Evolutionary conservation across 2,329 filamentous ascomycete genomes (phyloP), one percentile per base, ranked within the genome.

Genomic region (Torrubiella hemipterigena): DNA sequence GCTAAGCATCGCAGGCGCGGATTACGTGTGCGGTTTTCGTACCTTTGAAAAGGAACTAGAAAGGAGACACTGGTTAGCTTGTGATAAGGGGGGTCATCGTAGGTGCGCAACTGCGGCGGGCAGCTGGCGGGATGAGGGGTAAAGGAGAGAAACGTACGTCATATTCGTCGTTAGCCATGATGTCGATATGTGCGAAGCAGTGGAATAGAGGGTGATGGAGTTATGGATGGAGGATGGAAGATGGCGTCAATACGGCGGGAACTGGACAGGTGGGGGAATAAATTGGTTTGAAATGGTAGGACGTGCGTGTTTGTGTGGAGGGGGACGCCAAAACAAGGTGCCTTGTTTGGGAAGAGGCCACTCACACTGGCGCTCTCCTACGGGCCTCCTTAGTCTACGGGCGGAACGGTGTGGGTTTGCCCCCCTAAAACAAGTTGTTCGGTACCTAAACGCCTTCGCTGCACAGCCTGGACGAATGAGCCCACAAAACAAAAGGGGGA

Each of bases 131-230:
- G 34, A 43, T 42, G 32, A 40, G 36, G 41, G 33, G 34, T 31
- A 40, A 34, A 39, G 25, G 37, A 27, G 26, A 29, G 30, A 33
- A 27, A 57, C 86, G 72, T 69, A 96, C 89, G 80, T 98, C 91
- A 69, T 98, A 98, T 72, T 98, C 91, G 75, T 98, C 91, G 79
- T 96, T 98, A 56, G 89, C 91, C 91, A 96, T 98, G 63, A 50
- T 70, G 67, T 59, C 52, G 52, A 46, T 40, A 14, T n/a, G n/a
- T n/a, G n/a, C n/a, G n/a, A n/a, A n/a, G n/a, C 22, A 24, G 22
- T 24, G 22, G 6, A n/a, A 24, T 24, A n/a, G n/a, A 37, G 37
- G 37, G 44, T 40, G 38, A 38, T 39, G 42, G 27, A 21, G 22
- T 31, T 26, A 31, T 19, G 9, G 18, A 25, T 33, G 27, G 23